Conservation (phyloP, 805 yeast species). For the Nakazawaea wyomingensis region DNA sequence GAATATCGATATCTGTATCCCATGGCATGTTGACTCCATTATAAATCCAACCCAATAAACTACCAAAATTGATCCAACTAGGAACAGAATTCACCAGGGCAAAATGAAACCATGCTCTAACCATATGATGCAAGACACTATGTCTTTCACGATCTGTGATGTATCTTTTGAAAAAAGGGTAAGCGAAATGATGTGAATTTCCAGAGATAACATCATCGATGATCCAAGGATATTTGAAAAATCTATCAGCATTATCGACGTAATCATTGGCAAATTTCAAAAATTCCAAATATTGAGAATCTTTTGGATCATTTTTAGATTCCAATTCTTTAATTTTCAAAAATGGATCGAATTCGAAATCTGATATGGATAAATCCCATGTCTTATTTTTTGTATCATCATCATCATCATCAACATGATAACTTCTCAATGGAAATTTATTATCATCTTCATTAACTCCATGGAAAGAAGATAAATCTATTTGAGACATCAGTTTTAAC, state of each 20-base stretch:
- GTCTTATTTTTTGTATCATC: too few relatives aligned
- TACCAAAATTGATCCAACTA: slow-evolving; percentile 22
- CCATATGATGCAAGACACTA: slow-evolving; percentile 36
- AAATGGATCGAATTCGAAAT: slow-evolving; percentile 7
- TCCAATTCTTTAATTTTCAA: not conserved
- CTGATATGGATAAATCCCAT: too few relatives aligned
- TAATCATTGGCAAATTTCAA: not conserved
- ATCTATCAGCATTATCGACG: slow-evolving; percentile 5
- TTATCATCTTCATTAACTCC: too few relatives aligned
- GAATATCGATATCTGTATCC: slow-evolving; percentile 39
- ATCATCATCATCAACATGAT: too few relatives aligned
- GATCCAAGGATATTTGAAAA: slow-evolving; percentile 11
- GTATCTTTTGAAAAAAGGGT: slow-evolving; percentile 33
- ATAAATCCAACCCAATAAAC: slow-evolving; percentile 27
- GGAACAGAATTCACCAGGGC: slow-evolving; percentile 30
- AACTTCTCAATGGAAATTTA: too few relatives aligned
- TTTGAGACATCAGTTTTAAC: not conserved
- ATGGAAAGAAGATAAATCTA: not conserved
- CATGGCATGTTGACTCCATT: slow-evolving; percentile 37
- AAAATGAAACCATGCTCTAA: slow-evolving; percentile 43
- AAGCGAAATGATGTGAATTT: slow-evolving; percentile 20
- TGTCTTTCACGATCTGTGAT: slow-evolving; percentile 32
- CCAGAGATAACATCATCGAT: slow-evolving; percentile 7
- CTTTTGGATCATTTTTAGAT: not conserved
- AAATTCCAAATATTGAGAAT: not conserved